phyloP scores from a whole-genome alignment of 1,139 yeast species.

The Candida freyschussii region DNA sequence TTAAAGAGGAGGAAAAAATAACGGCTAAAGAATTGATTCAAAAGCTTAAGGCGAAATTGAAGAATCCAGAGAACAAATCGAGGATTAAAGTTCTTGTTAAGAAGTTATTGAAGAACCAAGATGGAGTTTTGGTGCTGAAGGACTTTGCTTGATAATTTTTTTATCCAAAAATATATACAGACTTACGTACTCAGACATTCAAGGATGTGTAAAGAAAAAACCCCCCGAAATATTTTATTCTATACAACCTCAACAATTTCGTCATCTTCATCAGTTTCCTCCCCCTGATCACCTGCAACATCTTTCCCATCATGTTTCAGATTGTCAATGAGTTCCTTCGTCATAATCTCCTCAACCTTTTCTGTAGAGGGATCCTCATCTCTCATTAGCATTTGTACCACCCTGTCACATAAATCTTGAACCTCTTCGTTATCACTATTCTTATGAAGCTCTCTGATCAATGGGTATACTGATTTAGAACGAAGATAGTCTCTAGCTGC shows the following conservation, averaged over 20 bases:
- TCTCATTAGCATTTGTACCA: slow-evolving; percentile 86
- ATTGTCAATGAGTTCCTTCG: slow-evolving; percentile 28
- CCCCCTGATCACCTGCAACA: slow-evolving; percentile 37
- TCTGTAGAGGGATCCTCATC: slow-evolving; percentile 60
- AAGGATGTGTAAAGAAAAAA: slow-evolving; percentile 2
- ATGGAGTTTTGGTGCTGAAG: slow-evolving; percentile 60
- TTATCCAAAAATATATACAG: slow-evolving; percentile 2
- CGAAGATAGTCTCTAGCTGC: slow-evolving; percentile 71
- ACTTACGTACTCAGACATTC: neutral
- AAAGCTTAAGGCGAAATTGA: slow-evolving; percentile 57
- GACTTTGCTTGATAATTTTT: neutral
- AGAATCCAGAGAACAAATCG: slow-evolving; percentile 66
- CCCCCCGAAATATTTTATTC: slow-evolving; percentile 1
- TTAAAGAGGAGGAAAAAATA: slow-evolving; percentile 42
- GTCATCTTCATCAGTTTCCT: slow-evolving; percentile 22
- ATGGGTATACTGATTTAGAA: slow-evolving; percentile 72
- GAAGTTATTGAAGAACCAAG: slow-evolving; percentile 61
- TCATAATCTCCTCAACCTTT: slow-evolving; percentile 49
- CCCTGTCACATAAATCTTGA: slow-evolving; percentile 62
- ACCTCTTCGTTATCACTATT: slow-evolving; percentile 59
- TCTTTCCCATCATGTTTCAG: slow-evolving; percentile 51
- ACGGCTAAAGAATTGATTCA: slow-evolving; percentile 63
- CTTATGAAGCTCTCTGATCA: slow-evolving; percentile 80
- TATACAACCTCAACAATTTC: slow-evolving; percentile 15
- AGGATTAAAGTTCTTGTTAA: slow-evolving; percentile 65